Percentiles rank a stretch among this genome's conserved stretches.
phyloP scores from a whole-genome alignment of 176 grass and related monocot species.

The Juncus inflexus region DNA sequence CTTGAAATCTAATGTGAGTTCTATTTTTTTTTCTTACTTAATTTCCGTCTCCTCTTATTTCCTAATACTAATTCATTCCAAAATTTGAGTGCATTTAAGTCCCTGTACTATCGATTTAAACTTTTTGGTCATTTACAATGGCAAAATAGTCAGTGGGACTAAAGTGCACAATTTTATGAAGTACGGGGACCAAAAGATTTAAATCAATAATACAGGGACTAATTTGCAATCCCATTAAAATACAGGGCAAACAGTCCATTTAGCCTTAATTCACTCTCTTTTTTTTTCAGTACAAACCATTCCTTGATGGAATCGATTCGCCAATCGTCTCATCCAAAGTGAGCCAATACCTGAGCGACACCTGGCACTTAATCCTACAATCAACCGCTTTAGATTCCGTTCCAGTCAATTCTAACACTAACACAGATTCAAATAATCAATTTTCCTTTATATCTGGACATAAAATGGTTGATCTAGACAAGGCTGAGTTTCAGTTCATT shows the following conservation, averaged over 20 bases:
- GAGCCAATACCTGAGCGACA: slow-evolving; percentile 70
- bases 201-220: no score
- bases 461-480: slow-evolving; percentile 72
- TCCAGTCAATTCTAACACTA: slow-evolving; percentile 41
- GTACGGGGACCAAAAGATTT: no score
- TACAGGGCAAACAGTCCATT: no score
- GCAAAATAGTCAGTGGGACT: no score
- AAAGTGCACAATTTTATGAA: no score
- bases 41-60: background rate
- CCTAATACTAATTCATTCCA: slow-evolving; percentile 1
- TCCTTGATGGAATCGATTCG: slow-evolving; percentile 95
- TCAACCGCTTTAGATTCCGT: slow-evolving; percentile 68
- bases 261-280: background rate
- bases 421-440: slow-evolving; percentile 34
- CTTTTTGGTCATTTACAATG: no score
- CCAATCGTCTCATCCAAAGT: slow-evolving; percentile 79
- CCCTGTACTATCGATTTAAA: no score
- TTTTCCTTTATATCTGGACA: slow-evolving; percentile 59
- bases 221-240: no score
- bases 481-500: slow-evolving; percentile 68
- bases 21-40: background rate
- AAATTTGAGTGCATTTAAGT: no score
- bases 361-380: slow-evolving; percentile 83
- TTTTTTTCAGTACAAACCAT: slow-evolving; percentile 73
- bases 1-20: slow-evolving; percentile 60